A percentile compares a stretch with the other conserved stretches of the same genome.
Evolutionary conservation across 192 early-diverging fungal species (phyloP).

Genomic region (Phlyctochytrium bullatum): DNA sequence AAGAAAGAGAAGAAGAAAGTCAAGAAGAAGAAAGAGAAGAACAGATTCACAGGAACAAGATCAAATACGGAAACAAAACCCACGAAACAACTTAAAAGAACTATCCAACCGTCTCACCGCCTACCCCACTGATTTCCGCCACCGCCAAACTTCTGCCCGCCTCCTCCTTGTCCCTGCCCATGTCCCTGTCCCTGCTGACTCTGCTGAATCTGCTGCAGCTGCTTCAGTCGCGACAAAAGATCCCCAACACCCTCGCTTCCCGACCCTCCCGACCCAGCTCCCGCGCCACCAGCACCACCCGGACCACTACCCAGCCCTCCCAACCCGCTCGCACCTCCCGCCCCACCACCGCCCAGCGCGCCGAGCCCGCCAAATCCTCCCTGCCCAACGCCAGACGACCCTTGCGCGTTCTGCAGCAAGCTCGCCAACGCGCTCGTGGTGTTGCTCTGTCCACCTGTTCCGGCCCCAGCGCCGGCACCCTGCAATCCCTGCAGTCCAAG

Average conservation of each 20-base stretch:
- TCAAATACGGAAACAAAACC: too few relatives aligned
- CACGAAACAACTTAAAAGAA: too few relatives aligned
- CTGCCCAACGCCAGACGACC: background rate
- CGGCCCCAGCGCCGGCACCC: background rate
- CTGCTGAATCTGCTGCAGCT: constrained; percentile 26
- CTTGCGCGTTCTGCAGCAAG: background rate
- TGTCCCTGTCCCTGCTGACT: constrained; percentile 1
- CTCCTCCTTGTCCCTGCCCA: background rate
- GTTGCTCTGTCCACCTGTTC: too few relatives aligned
- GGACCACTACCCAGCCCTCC: constrained; percentile 1
- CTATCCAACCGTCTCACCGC: too few relatives aligned
- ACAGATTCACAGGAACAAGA: too few relatives aligned
- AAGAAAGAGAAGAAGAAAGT: too few relatives aligned
- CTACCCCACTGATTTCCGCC: too few relatives aligned
- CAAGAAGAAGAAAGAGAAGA: too few relatives aligned
- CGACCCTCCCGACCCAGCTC: too few relatives aligned
- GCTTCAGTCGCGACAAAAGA: constrained; percentile 20
- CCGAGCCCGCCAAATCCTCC: background rate
- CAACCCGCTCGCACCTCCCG: background rate
- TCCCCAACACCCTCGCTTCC: constrained; percentile 14
- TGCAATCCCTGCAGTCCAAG: constrained; percentile 1
- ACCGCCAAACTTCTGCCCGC: background rate
- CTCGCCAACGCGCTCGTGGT: constrained; percentile 1
- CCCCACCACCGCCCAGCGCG: too few relatives aligned
- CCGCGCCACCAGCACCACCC: background rate